Evolutionary conservation across 768 basidiomycete species (phyloP).

Genomic region (Boletus eberwhitei): DNA sequence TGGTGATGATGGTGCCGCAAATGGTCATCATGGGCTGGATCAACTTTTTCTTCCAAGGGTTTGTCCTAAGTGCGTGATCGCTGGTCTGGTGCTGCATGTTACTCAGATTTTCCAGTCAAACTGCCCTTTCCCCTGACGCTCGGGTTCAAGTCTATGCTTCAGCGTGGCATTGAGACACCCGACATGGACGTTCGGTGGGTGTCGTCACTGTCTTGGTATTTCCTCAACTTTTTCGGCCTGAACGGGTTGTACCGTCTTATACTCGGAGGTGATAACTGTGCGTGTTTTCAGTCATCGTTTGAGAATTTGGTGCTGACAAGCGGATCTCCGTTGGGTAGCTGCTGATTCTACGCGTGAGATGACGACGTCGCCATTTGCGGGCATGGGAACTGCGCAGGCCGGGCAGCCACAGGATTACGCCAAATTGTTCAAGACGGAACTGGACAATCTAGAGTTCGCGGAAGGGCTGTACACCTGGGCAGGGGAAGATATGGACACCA

Average conservation of each 20-base stretch:
- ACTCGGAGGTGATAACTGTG: constrained; percentile 87
- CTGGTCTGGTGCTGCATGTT: background rate
- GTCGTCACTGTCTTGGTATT: constrained; percentile 98
- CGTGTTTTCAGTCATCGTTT: constrained; percentile 27
- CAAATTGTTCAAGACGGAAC: constrained; percentile 89
- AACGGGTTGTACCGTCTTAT: constrained; percentile 94
- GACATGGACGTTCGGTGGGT: constrained; percentile 99
- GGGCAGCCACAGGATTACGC: constrained; percentile 76
- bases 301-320: constrained; percentile 12
- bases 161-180: constrained; percentile 89
- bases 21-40: constrained; percentile 99
- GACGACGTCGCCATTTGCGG: constrained; percentile 65
- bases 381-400: constrained; percentile 42
- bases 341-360: constrained; percentile 79
- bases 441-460: constrained; percentile 89
- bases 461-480: constrained; percentile 84
- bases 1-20: constrained; percentile 98
- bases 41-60: constrained; percentile 99
- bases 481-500: constrained; percentile 74
- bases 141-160: constrained; percentile 97
- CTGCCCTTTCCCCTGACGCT: constrained; percentile 95
- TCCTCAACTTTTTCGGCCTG: constrained; percentile 96
- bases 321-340: constrained; percentile 41
- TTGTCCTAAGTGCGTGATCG: constrained; percentile 82
- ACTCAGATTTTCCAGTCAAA: constrained; percentile 58